Base-by-base conservation (phyloP, 495 filamentous ascomycete genomes). In the Clavariopsis aquatica region DNA sequence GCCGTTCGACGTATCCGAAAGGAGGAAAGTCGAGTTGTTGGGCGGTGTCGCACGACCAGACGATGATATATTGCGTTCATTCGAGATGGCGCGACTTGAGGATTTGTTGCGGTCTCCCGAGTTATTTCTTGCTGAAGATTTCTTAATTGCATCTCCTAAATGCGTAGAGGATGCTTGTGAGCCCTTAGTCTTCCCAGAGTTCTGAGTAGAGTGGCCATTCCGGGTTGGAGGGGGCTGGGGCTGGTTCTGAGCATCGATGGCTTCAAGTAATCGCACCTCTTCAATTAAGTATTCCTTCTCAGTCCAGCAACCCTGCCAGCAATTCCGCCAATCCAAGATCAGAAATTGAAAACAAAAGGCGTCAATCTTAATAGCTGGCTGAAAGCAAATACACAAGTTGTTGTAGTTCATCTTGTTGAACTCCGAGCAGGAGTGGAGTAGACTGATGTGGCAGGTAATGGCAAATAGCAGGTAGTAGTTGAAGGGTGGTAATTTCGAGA, bases 381-480 rank as follows among this genome's bases (percentile, higher is more conserved):
- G 90, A 77, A 96, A 95, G 79, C 92, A 96, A 65, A 96, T 92
- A 77, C 89, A 93, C 1, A 96, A 84, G 65, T 96, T 96, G 68
- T 85, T 83, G 73, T 91, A 96, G 73, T 92, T 88, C 92, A 96
- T 96, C 79, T 93, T 93, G 80, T 95, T 96, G 75, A 89, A 89
- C 34, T 91, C 90, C 28, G 87, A 85, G 71, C 93, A 91, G 0
- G 88, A 89, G 62, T 92, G 88, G 15, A 96, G 84, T 3, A 96
- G 83, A 72, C 89, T 92, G 36, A 96, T 84, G 68, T 96, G 92
- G 74, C 92, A 96, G 29, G 92, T 96, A 67, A 96, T 94, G 65
- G 92, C 92, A 75, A 96, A 96, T 49, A 96, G 86, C 29, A 96
- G 89, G 70, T 96, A 96, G 76, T 96, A 96, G 76, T 96, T 92